Conservation (phyloP, 179 eudicot genomes). For the Patellifolia procumbens region DNA sequence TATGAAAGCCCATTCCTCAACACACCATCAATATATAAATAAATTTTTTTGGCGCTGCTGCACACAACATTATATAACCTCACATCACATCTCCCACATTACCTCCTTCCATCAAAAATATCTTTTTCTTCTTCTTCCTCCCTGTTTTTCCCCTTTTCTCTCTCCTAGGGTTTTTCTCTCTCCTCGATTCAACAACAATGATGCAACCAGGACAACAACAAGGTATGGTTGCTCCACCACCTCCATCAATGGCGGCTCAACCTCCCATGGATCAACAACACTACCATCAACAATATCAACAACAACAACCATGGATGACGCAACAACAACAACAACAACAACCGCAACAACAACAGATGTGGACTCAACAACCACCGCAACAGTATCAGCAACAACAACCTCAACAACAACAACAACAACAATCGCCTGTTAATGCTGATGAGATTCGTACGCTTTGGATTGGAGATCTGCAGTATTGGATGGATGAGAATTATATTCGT, state of each 20-base stretch:
- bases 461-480: constrained; percentile 91
- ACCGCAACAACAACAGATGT: constrained; percentile 33
- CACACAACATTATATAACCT: not conserved
- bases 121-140: not conserved
- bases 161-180: constrained; percentile 18
- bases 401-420: constrained; percentile 14
- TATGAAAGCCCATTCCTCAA: not conserved
- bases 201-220: constrained; percentile 25
- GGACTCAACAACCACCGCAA: constrained; percentile 29
- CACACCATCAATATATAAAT: not conserved
- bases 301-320: constrained; percentile 17
- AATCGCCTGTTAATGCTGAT: constrained; percentile 47
- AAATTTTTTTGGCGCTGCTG: not conserved
- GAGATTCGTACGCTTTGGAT: constrained; percentile 83
- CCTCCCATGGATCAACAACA: constrained; percentile 22
- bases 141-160: not conserved
- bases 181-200: not conserved
- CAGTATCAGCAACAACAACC: constrained; percentile 14
- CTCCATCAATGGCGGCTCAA: constrained; percentile 12
- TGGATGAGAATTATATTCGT: constrained; percentile 72
- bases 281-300: constrained; percentile 8
- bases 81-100: not conserved
- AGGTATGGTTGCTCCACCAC: not conserved
- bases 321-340: constrained; percentile 17
- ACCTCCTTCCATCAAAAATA: not conserved